Base-by-base conservation (phyloP, 225 moss, liverwort and hornwort genomes). In the Asterella californica region DNA sequence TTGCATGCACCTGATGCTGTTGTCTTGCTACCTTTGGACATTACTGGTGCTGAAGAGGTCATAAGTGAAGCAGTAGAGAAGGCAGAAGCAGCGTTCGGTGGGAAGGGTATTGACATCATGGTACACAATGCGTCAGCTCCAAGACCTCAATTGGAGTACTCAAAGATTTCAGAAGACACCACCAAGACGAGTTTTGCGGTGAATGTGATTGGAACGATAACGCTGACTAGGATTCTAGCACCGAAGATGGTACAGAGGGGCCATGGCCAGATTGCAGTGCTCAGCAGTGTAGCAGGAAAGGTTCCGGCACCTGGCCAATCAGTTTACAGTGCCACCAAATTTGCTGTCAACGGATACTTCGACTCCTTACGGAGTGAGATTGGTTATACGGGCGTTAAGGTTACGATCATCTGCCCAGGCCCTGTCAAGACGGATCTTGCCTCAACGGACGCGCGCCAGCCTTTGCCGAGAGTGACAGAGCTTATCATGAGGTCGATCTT, bases 111-210 rank as follows among this genome's bases (percentile, higher is more conserved):
- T 47, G 95, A 95, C 47, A 77, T 90, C 15, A 90, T 95, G 78
- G 95, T 95, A 78, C 95, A 93, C 19, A 93, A 91, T 74, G 93
- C 93, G 19, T 90, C 93, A 50, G 86, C 80, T 81, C 85, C 88
- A 29, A 90, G 95, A 2, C 88, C 89, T 54, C 22, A 59, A 37
- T 0, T 59, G 37, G 22, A 32, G 14, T 76, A 76, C 37, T 59
- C 75, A 57, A 34, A 48, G 49, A 29, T 68, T 46, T 6, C 78
- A 49, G 68, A 74, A 22, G 80, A 80, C 81, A 59, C 18, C 57
- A 76, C 75, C 22, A 76, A 87, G 87, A 81, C 42, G 24, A 88
- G 85, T 10, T 92, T 95, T 79, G 85, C 88, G 10, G 89, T 95
- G 75, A 95, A 95, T 66, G 87, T 90, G 18, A 63, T 93, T 73